These are phyloP conservation scores for Mortierella sp. DNA, from an alignment of 371 early-diverging fungal species.

Conservation along the genomic window DNA sequence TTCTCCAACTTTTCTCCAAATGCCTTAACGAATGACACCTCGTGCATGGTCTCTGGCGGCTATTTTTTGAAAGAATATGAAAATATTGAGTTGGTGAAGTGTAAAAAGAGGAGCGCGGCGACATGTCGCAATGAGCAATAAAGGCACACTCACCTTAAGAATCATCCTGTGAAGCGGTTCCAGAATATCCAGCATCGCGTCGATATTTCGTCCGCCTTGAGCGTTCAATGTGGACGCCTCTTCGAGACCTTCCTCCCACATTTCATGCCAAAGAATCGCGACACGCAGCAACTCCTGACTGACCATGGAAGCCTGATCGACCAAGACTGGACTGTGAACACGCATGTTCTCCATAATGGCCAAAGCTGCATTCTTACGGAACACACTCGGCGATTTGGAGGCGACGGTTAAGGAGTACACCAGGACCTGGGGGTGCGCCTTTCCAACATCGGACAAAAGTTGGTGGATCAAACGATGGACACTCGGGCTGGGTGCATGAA, in stretches of 20 bases:
- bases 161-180: constrained; percentile 93
- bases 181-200: constrained; percentile 92
- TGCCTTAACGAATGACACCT: constrained; percentile 94
- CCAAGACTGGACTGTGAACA: constrained; percentile 84
- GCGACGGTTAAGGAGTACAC: constrained; percentile 98
- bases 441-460: constrained; percentile 92
- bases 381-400: constrained; percentile 89
- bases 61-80: constrained; percentile 4
- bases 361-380: constrained; percentile 86
- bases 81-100: neutral
- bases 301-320: constrained; percentile 95
- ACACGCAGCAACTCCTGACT: constrained; percentile 97
- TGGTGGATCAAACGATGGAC: constrained; percentile 93
- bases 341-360: constrained; percentile 96
- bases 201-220: constrained; percentile 87
- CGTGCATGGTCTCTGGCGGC: constrained; percentile 95
- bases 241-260: constrained; percentile 98
- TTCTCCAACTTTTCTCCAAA: constrained; percentile 95
- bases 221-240: constrained; percentile 87
- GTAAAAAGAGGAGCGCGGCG: neutral
- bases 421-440: constrained; percentile 97
- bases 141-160: constrained; percentile 62
- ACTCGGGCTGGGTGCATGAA: constrained; percentile 87
- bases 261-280: constrained; percentile 97
- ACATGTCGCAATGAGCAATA: neutral